Evolutionary conservation across 2,329 filamentous ascomycete genomes (phyloP).

Genomic region (Diaporthe citrichinensis): DNA sequence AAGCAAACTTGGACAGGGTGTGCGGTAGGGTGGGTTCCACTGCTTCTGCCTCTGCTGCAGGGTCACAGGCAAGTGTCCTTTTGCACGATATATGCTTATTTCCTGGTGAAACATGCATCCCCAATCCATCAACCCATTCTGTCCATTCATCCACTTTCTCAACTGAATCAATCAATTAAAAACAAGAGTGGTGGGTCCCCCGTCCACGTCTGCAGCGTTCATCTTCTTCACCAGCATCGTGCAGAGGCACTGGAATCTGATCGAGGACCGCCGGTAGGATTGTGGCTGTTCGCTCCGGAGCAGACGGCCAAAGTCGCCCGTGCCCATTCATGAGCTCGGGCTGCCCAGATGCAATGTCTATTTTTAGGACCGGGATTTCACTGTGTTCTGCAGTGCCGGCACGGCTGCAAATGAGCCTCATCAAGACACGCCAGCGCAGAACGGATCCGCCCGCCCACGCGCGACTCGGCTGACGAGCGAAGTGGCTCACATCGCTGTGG

Average conservation of each 20-base stretch:
- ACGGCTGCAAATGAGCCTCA: slow-evolving; percentile 32
- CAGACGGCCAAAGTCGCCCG: not conserved
- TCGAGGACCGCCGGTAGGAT: not conserved
- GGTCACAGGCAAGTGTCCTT: not conserved
- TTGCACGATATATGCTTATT: slow-evolving; percentile 28
- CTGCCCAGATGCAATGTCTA: not conserved
- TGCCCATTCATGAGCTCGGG: not conserved
- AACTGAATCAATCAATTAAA: not conserved
- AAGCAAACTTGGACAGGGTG: not conserved
- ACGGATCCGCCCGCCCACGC: not conserved
- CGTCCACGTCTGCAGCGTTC: not conserved
- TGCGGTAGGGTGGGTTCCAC: slow-evolving; percentile 14
- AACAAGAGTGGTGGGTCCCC: not conserved
- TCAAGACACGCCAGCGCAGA: slow-evolving; percentile 27
- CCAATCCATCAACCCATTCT: not conserved
- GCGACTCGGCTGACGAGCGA: slow-evolving; percentile 14
- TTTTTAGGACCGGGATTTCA: not conserved
- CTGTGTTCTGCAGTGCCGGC: not conserved
- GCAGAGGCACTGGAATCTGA: not conserved
- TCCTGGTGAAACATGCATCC: slow-evolving; percentile 15
- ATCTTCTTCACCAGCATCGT: not conserved
- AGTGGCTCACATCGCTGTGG: slow-evolving; percentile 11
- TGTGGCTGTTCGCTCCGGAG: slow-evolving; percentile 19
- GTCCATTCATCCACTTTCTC: not conserved
- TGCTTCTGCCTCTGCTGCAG: slow-evolving; percentile 16